phyloP scores from a whole-genome alignment of 129 eudicot species.

The Flaveria trinervia region DNA sequence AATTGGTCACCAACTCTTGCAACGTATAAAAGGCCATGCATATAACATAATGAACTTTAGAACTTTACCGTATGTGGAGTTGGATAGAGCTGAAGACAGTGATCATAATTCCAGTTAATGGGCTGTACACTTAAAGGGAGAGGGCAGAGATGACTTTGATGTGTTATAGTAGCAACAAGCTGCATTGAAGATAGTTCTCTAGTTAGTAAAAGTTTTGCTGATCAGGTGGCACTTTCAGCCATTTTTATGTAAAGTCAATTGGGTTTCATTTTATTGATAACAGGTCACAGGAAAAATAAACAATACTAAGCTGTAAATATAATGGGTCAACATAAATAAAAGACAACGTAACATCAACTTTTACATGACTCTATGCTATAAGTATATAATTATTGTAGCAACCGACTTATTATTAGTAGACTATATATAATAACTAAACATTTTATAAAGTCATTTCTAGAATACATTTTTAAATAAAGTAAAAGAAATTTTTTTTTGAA shows the following conservation, averaged over 20 bases:
- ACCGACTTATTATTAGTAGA: too few relatives aligned
- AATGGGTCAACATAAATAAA: neutral
- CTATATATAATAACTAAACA: too few relatives aligned
- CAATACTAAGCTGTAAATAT: neutral
- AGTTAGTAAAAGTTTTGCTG: neutral
- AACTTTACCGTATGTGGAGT: slow-evolving; percentile 82
- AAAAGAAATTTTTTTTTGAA: too few relatives aligned
- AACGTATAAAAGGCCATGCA: slow-evolving; percentile 8
- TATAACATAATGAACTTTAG: neutral
- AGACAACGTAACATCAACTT: too few relatives aligned
- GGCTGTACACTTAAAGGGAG: slow-evolving; percentile 88
- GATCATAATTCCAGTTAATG: slow-evolving; percentile 86
- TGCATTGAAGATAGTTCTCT: slow-evolving; percentile 40
- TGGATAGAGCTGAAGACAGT: slow-evolving; percentile 90
- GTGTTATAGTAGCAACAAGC: slow-evolving; percentile 97
- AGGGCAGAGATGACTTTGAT: slow-evolving; percentile 96
- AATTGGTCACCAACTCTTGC: neutral
- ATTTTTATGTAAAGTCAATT: neutral
- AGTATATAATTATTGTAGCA: too few relatives aligned
- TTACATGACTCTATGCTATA: too few relatives aligned
- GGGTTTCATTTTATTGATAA: neutral
- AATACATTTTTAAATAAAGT: too few relatives aligned
- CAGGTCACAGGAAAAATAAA: neutral
- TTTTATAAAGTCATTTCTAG: too few relatives aligned
- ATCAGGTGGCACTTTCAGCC: neutral